Conservation (phyloP, 192 early-diverging fungal species). For the Entomortierella chlamydospora region DNA sequence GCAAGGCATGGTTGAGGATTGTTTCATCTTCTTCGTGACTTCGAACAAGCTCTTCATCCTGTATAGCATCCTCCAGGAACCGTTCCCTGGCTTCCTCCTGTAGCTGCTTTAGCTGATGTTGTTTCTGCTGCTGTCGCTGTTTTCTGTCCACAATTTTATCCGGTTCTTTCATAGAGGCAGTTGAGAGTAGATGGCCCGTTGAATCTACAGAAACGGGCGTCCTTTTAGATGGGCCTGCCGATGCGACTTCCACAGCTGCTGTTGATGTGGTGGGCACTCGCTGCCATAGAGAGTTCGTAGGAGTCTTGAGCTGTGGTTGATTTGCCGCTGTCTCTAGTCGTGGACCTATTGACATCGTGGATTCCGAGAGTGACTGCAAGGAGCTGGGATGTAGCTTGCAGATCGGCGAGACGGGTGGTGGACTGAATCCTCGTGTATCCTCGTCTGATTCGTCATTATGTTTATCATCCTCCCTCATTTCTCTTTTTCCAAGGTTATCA, state of each 20-base stretch:
- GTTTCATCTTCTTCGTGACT: slow-evolving; percentile 27
- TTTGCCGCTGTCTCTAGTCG: neutral
- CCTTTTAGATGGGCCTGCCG: neutral
- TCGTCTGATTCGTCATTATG: slow-evolving; percentile 8
- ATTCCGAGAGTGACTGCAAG: neutral
- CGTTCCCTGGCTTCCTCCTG: slow-evolving; percentile 2
- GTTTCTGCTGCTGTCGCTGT: neutral
- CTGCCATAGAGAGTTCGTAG: neutral
- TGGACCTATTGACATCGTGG: neutral
- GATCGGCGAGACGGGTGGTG: slow-evolving; percentile 42
- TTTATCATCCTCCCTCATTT: no score
- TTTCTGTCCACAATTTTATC: neutral
- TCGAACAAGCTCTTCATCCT: slow-evolving; percentile 1
- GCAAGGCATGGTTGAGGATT: slow-evolving; percentile 26
- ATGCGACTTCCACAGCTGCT: neutral
- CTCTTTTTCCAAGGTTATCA: no score
- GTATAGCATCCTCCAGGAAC: slow-evolving; percentile 12
- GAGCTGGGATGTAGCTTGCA: neutral
- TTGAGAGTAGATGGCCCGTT: neutral
- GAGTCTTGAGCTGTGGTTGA: neutral
- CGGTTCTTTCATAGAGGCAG: neutral
- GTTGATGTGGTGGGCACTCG: neutral
- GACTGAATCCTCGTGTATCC: slow-evolving; percentile 36
- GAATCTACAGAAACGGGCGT: neutral
- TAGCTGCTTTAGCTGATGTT: neutral